Conservation (phyloP, 139 green algal species). For the Zygnema cylindricum region DNA sequence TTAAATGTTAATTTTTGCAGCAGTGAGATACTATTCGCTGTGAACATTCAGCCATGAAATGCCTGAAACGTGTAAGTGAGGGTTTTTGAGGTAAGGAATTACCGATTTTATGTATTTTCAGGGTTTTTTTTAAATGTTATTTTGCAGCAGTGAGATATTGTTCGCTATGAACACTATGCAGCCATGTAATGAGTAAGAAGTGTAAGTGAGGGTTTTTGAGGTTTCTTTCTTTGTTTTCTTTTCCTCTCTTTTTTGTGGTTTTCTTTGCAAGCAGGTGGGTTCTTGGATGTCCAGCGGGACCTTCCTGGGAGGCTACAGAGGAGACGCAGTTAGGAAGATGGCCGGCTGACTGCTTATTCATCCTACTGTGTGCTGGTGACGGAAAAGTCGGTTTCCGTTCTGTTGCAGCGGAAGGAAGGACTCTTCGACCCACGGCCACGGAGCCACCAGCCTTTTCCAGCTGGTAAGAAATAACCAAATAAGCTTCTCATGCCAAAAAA, state of each 20-base stretch:
- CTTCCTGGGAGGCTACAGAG: neutral
- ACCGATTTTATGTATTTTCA: neutral
- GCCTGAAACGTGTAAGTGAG: neutral
- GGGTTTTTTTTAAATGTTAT: neutral
- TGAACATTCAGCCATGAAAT: neutral
- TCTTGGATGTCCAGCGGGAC: neutral
- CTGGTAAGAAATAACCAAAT: no score
- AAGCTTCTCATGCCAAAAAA: no score
- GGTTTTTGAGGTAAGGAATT: neutral
- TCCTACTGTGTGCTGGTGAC: conserved; percentile 32
- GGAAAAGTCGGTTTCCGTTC: conserved; percentile 39
- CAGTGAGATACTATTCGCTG: neutral
- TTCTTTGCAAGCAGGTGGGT: conserved; percentile 14
- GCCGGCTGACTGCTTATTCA: conserved; percentile 29
- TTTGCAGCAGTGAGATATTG: no score
- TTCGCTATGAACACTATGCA: no score
- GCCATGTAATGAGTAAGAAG: no score
- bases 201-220: no score
- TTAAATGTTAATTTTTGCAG: neutral
- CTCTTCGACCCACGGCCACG: no score
- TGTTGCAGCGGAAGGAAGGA: conserved; percentile 37
- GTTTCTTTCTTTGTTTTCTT: no score
- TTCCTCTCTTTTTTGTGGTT: no score
- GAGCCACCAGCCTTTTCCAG: no score
- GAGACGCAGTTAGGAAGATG: neutral